A percentile compares a stretch with the other conserved stretches of the same genome.
These are phyloP conservation scores for Camellia lanceoleosa DNA, from an alignment of 148 eudicot species.

Conservation along the genomic window DNA sequence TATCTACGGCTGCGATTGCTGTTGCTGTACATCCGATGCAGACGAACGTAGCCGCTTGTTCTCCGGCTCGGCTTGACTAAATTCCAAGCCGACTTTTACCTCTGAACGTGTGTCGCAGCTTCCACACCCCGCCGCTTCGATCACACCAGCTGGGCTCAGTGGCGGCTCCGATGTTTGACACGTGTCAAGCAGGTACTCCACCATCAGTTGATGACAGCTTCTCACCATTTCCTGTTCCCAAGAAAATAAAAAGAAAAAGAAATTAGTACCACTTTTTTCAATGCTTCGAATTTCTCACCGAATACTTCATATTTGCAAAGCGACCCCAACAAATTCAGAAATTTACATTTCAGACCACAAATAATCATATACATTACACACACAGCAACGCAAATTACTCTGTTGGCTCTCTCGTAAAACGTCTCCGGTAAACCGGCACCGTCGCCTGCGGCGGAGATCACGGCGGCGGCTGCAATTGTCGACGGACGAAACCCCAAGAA, in stretches of 20 bases:
- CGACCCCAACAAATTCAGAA: not conserved
- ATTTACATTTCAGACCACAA: not conserved
- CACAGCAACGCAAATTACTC: constrained; percentile 14
- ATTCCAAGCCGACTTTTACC: not conserved
- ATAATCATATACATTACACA: not conserved
- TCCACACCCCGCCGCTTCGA: constrained; percentile 27
- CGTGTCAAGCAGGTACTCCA: constrained; percentile 29
- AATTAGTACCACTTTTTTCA: too few relatives aligned
- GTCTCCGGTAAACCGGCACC: constrained; percentile 15
- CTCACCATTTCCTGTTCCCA: constrained; percentile 33
- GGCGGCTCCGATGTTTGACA: constrained; percentile 23
- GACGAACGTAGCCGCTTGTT: constrained; percentile 20
- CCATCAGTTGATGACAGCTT: constrained; percentile 42
- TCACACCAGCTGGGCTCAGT: constrained; percentile 27
- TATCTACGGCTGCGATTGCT: not conserved
- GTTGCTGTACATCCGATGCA: not conserved
- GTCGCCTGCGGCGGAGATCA: constrained; percentile 26
- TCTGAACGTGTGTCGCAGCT: constrained; percentile 27
- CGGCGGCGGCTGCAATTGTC: constrained; percentile 36
- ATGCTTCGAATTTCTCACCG: too few relatives aligned
- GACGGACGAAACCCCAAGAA: constrained; percentile 31
- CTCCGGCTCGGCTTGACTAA: constrained; percentile 4
- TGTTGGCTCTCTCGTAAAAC: constrained; percentile 20
- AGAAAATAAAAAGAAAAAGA: not conserved
- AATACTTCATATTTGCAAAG: too few relatives aligned